phyloP scores from a whole-genome alignment of 257 asterid genomes.

The Nicotiana tomentosiformis region DNA sequence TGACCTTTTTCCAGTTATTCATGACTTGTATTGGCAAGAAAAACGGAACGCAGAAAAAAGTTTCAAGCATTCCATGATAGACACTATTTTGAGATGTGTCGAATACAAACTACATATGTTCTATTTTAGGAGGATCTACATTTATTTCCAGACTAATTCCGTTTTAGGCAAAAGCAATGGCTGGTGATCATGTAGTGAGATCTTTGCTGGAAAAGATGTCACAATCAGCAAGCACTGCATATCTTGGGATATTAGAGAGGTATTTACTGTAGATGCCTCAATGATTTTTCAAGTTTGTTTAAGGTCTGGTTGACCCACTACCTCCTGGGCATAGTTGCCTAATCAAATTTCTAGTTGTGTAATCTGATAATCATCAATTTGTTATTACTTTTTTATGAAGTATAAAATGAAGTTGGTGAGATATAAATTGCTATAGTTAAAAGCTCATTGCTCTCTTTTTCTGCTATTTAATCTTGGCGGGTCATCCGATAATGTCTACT shows the following conservation, averaged over 20 bases:
- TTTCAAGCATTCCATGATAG: background rate
- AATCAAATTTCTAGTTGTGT: background rate
- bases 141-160: conserved; percentile 12
- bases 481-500: background rate
- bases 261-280: conserved; percentile 17
- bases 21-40: background rate
- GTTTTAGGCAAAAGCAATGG: conserved; percentile 93
- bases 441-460: background rate
- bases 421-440: background rate
- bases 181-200: conserved; percentile 92
- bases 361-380: background rate
- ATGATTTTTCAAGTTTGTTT: background rate
- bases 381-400: background rate
- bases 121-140: background rate
- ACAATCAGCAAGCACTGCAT: conserved; percentile 84
- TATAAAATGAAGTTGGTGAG: background rate
- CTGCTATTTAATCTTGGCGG: background rate
- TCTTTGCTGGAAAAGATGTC: conserved; percentile 92
- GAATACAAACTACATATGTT: too few relatives aligned
- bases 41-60: background rate
- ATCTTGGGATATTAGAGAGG: conserved; percentile 94
- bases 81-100: background rate
- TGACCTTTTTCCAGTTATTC: background rate
- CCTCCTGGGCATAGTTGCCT: background rate
- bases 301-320: background rate